Conservation (phyloP, 2,329 filamentous ascomycete genomes). For the Microthyrium microscopicum region DNA sequence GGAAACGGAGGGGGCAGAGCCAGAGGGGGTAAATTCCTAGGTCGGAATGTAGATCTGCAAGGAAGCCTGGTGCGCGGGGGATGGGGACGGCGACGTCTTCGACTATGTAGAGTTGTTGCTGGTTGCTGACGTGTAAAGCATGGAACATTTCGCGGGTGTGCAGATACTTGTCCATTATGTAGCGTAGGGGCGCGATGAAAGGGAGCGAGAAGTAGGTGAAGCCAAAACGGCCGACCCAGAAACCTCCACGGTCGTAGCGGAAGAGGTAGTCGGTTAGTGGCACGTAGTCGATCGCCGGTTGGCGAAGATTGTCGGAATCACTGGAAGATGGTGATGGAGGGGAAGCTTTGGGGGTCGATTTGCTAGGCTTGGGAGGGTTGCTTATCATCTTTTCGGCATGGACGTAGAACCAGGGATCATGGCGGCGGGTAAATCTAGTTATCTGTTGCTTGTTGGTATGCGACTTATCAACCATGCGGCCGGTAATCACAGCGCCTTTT, state of each 20-base stretch:
- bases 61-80: constrained; percentile 25
- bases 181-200: constrained; percentile 48
- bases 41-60: constrained; percentile 23
- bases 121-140: constrained; percentile 44
- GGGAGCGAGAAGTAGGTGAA: constrained; percentile 45
- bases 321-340: too few relatives aligned
- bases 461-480: constrained; percentile 20
- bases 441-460: constrained; percentile 10
- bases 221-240: constrained; percentile 48
- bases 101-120: constrained; percentile 44
- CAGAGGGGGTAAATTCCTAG: constrained; percentile 31
- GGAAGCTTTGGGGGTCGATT: constrained; percentile 11
- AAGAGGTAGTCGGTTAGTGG: constrained; percentile 52
- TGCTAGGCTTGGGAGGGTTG: constrained; percentile 19
- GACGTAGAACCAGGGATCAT: constrained; percentile 36
- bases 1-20: constrained; percentile 25
- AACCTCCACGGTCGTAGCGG: constrained; percentile 52
- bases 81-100: constrained; percentile 42
- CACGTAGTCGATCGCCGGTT: constrained; percentile 35
- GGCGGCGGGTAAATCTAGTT: constrained; percentile 23
- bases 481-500: constrained; percentile 27
- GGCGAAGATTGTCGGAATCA: too few relatives aligned
- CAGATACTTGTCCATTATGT: constrained; percentile 44
- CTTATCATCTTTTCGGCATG: constrained; percentile 23
- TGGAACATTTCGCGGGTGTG: constrained; percentile 50